These are phyloP conservation scores for Colletotrichum brevisporum DNA, from an alignment of 2,329 filamentous ascomycete genomes.

Conservation along the genomic window DNA sequence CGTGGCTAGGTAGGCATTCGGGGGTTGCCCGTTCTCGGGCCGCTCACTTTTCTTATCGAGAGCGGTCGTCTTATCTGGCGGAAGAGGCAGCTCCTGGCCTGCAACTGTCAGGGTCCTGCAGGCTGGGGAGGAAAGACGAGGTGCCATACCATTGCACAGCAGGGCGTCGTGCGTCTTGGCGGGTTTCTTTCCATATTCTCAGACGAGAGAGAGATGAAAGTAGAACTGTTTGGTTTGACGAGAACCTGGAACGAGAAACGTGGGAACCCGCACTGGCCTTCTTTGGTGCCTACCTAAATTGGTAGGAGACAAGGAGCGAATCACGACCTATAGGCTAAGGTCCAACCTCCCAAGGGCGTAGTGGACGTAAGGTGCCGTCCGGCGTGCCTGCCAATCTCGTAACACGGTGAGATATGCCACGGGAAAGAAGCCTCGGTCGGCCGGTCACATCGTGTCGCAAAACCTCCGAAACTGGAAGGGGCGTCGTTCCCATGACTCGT, in stretches of 20 bases:
- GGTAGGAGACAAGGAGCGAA: background rate
- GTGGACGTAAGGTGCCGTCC: too few relatives aligned
- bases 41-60: constrained; percentile 24
- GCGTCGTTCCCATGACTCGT: background rate
- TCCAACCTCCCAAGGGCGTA: too few relatives aligned
- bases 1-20: background rate
- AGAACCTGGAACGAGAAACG: constrained; percentile 10
- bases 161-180: constrained; percentile 21
- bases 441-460: constrained; percentile 8
- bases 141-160: constrained; percentile 6
- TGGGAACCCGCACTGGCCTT: background rate
- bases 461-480: constrained; percentile 2
- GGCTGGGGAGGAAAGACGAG: background rate
- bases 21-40: constrained; percentile 9
- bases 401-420: background rate
- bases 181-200: background rate
- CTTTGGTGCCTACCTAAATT: too few relatives aligned
- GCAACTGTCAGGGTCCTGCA: background rate
- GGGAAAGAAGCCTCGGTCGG: background rate
- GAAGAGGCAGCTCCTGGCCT: constrained; percentile 26
- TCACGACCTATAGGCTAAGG: too few relatives aligned
- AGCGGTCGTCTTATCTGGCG: constrained; percentile 30
- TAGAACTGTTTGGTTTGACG: constrained; percentile 16
- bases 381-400: too few relatives aligned
- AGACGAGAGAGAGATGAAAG: constrained; percentile 6